Evolutionary conservation across 1,284 basidiomycete species (phyloP).

Genomic region (Chondrostereum purpureum): DNA sequence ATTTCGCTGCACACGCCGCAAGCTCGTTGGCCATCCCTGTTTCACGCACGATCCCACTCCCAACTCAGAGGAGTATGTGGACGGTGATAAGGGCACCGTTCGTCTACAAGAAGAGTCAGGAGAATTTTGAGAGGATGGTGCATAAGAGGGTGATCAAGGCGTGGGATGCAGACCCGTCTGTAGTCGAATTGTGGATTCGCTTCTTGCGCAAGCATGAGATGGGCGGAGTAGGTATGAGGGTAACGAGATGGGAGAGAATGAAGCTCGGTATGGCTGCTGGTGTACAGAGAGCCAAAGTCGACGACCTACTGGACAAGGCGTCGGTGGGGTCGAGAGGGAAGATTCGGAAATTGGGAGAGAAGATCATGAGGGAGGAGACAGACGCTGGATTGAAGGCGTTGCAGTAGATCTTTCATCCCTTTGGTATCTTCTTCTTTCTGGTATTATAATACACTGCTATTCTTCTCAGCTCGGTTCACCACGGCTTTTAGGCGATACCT

Average conservation of each 20-base stretch:
- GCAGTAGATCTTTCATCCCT: no score
- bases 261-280: slow-evolving; percentile 55
- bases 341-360: slow-evolving; percentile 27
- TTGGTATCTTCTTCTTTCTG: no score
- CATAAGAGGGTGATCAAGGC: slow-evolving; percentile 87
- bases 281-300: slow-evolving; percentile 25
- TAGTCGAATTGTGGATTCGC: slow-evolving; percentile 76
- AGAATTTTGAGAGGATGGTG: slow-evolving; percentile 88
- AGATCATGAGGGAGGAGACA: slow-evolving; percentile 42
- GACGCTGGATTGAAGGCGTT: slow-evolving; percentile 1
- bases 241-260: slow-evolving; percentile 71
- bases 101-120: slow-evolving; percentile 91
- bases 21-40: slow-evolving; percentile 80
- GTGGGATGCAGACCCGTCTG: slow-evolving; percentile 79
- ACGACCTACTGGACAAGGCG: slow-evolving; percentile 18
- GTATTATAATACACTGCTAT: no score
- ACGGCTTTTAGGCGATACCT: no score
- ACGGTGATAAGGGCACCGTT: slow-evolving; percentile 88
- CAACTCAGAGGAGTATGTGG: slow-evolving; percentile 76
- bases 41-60: slow-evolving; percentile 63
- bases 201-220: slow-evolving; percentile 78
- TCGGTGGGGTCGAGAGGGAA: slow-evolving; percentile 7
- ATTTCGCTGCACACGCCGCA: slow-evolving; percentile 84
- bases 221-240: slow-evolving; percentile 83
- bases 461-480: no score